Base-by-base conservation (phyloP, 441 rosid genomes). In the Gossypium davidsonii region DNA sequence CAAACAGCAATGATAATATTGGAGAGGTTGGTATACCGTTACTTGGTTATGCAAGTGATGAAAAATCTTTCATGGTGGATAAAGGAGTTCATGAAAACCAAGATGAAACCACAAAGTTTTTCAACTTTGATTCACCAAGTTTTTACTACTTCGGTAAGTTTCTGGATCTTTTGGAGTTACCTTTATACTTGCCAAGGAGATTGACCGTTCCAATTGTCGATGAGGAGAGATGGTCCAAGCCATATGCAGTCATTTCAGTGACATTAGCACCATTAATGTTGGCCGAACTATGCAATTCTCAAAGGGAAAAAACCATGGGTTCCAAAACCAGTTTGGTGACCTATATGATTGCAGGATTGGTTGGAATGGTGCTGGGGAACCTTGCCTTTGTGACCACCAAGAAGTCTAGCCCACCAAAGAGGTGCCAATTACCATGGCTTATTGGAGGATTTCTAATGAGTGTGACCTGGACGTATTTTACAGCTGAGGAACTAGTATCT, bases 371-470 rank as follows among this genome's bases (percentile, higher is more conserved):
- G 12, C 83, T 91, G 0, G 98, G 97, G 0, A 84, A 76, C 71
- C 46, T 89, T 39, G 96, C 96, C 37, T 85, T 73, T 10, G 83
- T 71, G 42, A 87, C 92, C 0, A 94, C 96, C 0, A 83, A 86
- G 64, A 82, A 49, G 20, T 75, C 79, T 12, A 64, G 18, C 83
- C 97, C 98, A 5, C 98, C 97, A 44, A 83, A 80, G 70, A 89
- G 67, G 3, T 83, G 89, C 74, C 65, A 85, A 21, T 62, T 87
- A 4, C 90, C 85, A 5, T 94, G 98, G 97, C 85, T 91, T 26
- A 82, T 77, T 15, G 93, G 87, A 8, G 97, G 98, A 3, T 94
- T 94, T 75, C 51, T 88, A 0, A 94, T 91, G 97, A 90, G 97
- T 74, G 87, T 91, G 42, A 76, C 89, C 3, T 94, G 97, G 97